Evolutionary conservation across 202 grass and related monocot genomes (phyloP).

Genomic region (Musa balbisiana): DNA sequence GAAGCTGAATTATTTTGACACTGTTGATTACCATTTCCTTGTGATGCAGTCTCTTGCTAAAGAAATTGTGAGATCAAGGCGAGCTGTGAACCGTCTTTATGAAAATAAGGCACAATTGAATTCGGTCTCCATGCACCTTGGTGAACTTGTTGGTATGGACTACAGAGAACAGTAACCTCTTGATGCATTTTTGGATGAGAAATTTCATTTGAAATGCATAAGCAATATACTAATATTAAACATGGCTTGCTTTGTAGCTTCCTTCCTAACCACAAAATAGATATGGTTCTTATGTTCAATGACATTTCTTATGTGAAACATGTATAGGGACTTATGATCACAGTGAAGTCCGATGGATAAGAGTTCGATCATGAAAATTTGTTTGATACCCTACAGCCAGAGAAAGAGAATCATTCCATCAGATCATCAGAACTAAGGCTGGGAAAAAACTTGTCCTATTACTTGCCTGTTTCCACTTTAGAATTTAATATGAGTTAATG

Average conservation of each 20-base stretch:
- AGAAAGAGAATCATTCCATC: too few relatives aligned
- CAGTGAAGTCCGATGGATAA: too few relatives aligned
- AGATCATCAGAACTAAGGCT: too few relatives aligned
- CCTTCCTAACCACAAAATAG: too few relatives aligned
- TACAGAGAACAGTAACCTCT: neutral
- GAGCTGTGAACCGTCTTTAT: constrained; percentile 63
- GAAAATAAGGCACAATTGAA: constrained; percentile 79
- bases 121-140: constrained; percentile 39
- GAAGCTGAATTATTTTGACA: neutral
- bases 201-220: neutral
- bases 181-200: neutral
- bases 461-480: too few relatives aligned
- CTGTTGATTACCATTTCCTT: constrained; percentile 6
- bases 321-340: neutral
- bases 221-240: too few relatives aligned
- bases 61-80: constrained; percentile 62
- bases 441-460: too few relatives aligned
- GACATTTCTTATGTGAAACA: neutral
- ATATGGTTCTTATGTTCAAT: neutral
- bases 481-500: too few relatives aligned
- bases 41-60: constrained; percentile 50
- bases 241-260: neutral
- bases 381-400: too few relatives aligned
- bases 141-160: too few relatives aligned
- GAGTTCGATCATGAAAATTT: too few relatives aligned